Evolutionary conservation across 2,329 filamentous ascomycete genomes (phyloP), one percentile per base, ranked within the genome.

Genomic region (Diaporthe longicolla): DNA sequence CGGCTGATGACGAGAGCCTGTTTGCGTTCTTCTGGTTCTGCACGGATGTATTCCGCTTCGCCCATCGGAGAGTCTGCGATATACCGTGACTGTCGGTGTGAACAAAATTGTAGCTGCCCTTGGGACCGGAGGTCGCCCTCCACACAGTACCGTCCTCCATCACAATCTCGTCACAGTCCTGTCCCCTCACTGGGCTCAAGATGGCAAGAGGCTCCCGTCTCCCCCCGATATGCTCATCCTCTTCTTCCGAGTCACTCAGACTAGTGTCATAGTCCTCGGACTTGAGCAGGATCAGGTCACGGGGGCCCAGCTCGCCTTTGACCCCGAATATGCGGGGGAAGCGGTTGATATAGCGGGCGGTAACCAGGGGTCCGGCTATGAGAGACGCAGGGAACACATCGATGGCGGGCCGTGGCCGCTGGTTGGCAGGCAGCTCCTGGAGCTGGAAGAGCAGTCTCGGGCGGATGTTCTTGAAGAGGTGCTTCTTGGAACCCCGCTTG

Each of bases 311-410:
- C 71, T 90, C 87, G 59, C 90, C 89, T 78, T 90, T 91, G 29
- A 88, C 88, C 70, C 88, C 87, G 78, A 93, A 92, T 65, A 93
- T 86, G 9, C 89, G 88, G 0, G 92, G 90, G 76, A 92, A 92
- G 9, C 87, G 87, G 78, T 90, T 89, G 3, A 88, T 85, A 32
- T 93, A 82, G 24, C 87, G 86, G 8, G 91, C 88, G 29, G 91
- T 87, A 73, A 90, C 90, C 76, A 87, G 86, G 70, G 87, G 84
- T 74, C 88, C 83, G 59, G 88, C 84, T 54, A 93, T 84, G 19
- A 89, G 85, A n/a, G 89, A 89, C 2, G 92, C 90, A 0, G 93
- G 93, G 55, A 95, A 88, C n/a, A 94, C 89, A 77, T 96, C 93
- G 76, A 94, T 91, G 5, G 90, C 89, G 0, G 93, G 93, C 69